These are phyloP conservation scores for Rutstroemia sydowiana DNA, from an alignment of 2,329 filamentous ascomycete genomes.

Conservation along the genomic window DNA sequence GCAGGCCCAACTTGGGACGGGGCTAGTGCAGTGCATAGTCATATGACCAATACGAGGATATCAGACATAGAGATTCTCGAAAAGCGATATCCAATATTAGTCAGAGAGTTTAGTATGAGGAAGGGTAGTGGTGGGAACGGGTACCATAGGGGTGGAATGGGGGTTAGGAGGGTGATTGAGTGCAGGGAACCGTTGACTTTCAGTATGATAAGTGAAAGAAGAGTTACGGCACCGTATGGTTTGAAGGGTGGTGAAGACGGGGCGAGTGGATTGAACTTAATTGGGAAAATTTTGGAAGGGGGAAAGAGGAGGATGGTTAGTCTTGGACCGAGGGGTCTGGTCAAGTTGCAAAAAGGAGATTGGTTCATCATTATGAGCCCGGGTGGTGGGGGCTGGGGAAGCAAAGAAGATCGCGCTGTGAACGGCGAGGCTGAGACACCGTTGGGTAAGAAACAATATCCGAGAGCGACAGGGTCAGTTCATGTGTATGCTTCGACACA, in stretches of 20 bases:
- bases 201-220: slow-evolving; percentile 68
- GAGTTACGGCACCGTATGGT: slow-evolving; percentile 71
- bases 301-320: slow-evolving; percentile 15
- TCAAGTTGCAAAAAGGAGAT: slow-evolving; percentile 17
- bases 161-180: slow-evolving; percentile 67
- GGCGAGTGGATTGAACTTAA: slow-evolving; percentile 75
- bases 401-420: background rate
- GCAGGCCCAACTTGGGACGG: slow-evolving; percentile 61
- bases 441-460: background rate
- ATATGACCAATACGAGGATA: slow-evolving; percentile 79
- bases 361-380: slow-evolving; percentile 20
- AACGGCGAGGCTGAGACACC: background rate
- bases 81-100: slow-evolving; percentile 65
- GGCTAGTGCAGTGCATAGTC: slow-evolving; percentile 51
- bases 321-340: slow-evolving; percentile 19
- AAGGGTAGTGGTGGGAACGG: slow-evolving; percentile 57
- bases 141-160: slow-evolving; percentile 64
- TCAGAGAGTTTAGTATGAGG: slow-evolving; percentile 62
- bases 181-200: slow-evolving; percentile 68
- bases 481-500: background rate
- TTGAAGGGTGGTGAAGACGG: slow-evolving; percentile 74
- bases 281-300: slow-evolving; percentile 39
- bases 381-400: slow-evolving; percentile 22
- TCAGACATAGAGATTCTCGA: slow-evolving; percentile 77
- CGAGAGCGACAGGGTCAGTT: background rate